Conservation (phyloP, 2,329 filamentous ascomycete genomes). For the Penicillium hordei region DNA sequence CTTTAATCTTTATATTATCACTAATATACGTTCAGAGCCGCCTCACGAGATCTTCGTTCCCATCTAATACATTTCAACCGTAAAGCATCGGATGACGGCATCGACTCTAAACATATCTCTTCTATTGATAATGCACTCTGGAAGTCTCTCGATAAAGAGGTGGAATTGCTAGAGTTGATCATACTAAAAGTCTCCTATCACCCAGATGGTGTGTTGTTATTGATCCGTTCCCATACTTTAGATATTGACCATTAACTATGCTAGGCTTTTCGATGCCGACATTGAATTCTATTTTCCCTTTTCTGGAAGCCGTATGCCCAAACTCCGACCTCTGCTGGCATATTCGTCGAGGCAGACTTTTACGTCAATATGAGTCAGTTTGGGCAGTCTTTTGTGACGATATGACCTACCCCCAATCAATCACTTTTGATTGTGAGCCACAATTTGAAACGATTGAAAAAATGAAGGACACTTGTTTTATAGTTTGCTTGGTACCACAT, state of each 20-base stretch:
- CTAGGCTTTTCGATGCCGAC: neutral
- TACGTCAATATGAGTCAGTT: neutral
- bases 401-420: neutral
- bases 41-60: neutral
- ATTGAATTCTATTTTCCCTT: neutral
- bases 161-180: neutral
- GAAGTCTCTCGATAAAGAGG: neutral
- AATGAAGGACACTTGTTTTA: neutral
- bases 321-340: neutral
- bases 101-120: neutral
- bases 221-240: neutral
- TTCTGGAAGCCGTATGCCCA: neutral
- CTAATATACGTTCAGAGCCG: neutral
- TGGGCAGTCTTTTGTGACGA: neutral
- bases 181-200: neutral
- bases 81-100: neutral
- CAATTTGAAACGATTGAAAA: neutral
- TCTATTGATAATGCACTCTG: neutral
- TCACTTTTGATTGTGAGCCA: neutral
- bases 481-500: neutral
- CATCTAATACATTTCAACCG: neutral
- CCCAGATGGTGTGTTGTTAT: neutral
- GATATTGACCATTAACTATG: neutral
- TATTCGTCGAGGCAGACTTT: neutral
- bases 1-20: neutral